These are phyloP conservation scores for Candida glucosophila DNA, from an alignment of 1,139 yeast species.

Conservation along the genomic window DNA sequence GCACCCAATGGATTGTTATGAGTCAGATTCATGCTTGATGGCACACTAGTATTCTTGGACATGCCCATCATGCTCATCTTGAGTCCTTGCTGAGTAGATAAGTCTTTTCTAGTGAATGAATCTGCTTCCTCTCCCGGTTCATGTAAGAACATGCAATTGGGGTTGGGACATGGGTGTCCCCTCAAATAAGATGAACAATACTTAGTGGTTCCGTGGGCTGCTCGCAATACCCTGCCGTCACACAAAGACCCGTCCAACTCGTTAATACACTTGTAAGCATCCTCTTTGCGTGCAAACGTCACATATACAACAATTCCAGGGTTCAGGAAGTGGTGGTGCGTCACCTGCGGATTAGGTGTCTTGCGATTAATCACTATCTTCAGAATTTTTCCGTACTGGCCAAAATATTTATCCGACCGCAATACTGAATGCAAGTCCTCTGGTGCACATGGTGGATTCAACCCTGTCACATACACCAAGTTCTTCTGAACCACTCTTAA, in stretches of 20 bases:
- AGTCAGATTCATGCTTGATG: not conserved
- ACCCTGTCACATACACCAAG: conserved; percentile 91
- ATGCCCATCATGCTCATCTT: conserved; percentile 45
- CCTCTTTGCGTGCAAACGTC: conserved; percentile 87
- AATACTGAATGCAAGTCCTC: conserved; percentile 84
- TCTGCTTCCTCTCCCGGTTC: conserved; percentile 99
- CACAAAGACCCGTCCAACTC: conserved; percentile 92
- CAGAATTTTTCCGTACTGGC: conserved; percentile 93
- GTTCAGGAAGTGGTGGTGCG: conserved; percentile 36
- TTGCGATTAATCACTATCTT: conserved; percentile 90
- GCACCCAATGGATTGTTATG: conserved; percentile 5
- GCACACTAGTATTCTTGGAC: conserved; percentile 6
- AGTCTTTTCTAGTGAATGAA: conserved; percentile 86
- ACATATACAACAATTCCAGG: conserved; percentile 94
- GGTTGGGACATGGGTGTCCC: conserved; percentile 96
- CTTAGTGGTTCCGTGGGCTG: conserved; percentile 98
- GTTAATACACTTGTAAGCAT: conserved; percentile 85
- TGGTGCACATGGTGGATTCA: conserved; percentile 82
- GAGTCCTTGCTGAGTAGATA: conserved; percentile 71
- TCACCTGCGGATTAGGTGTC: conserved; percentile 35
- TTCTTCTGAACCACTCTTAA: conserved; percentile 97
- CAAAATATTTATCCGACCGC: conserved; percentile 89
- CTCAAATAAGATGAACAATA: conserved; percentile 92
- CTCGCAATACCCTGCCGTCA: conserved; percentile 80
- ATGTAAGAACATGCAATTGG: conserved; percentile 97